phyloP scores from a whole-genome alignment of 2,329 filamentous ascomycete genomes.

The Fusarium sp. region DNA sequence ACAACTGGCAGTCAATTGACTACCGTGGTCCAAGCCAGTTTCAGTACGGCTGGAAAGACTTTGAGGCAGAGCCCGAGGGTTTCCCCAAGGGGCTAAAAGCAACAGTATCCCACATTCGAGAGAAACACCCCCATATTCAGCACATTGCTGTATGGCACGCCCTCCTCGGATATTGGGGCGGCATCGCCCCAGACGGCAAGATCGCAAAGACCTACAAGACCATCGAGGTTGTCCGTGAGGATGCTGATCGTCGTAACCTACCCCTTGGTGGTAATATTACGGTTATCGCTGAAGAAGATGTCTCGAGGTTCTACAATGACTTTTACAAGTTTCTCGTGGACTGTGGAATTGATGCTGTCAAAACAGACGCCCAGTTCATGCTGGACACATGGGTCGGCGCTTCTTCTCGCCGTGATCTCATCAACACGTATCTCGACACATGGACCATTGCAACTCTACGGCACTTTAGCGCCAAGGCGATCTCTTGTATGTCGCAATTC shows the following conservation, averaged over 20 bases:
- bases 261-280: slow-evolving; percentile 74
- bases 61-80: slow-evolving; percentile 83
- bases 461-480: slow-evolving; percentile 81
- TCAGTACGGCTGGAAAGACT: slow-evolving; percentile 78
- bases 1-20: slow-evolving; percentile 91
- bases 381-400: slow-evolving; percentile 80
- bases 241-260: slow-evolving; percentile 59
- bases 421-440: slow-evolving; percentile 82
- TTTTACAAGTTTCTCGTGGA: slow-evolving; percentile 86
- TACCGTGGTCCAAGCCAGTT: slow-evolving; percentile 62
- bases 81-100: slow-evolving; percentile 86
- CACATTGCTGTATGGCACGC: slow-evolving; percentile 97
- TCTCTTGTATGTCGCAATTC: slow-evolving; percentile 95
- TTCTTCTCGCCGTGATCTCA: slow-evolving; percentile 76
- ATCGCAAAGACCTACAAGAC: slow-evolving; percentile 86
- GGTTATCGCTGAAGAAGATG: slow-evolving; percentile 80
- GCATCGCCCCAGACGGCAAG: slow-evolving; percentile 79
- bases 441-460: slow-evolving; percentile 84
- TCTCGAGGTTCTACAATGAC: slow-evolving; percentile 84
- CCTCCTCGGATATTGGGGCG: slow-evolving; percentile 90
- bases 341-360: slow-evolving; percentile 85
- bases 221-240: slow-evolving; percentile 65
- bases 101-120: slow-evolving; percentile 76
- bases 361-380: slow-evolving; percentile 94
- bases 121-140: slow-evolving; percentile 76